A percentile compares a stretch with the other conserved stretches of the same genome.
Evolutionary conservation across 306 rosid species (phyloP).

Genomic region (Arachis stenosperma): DNA sequence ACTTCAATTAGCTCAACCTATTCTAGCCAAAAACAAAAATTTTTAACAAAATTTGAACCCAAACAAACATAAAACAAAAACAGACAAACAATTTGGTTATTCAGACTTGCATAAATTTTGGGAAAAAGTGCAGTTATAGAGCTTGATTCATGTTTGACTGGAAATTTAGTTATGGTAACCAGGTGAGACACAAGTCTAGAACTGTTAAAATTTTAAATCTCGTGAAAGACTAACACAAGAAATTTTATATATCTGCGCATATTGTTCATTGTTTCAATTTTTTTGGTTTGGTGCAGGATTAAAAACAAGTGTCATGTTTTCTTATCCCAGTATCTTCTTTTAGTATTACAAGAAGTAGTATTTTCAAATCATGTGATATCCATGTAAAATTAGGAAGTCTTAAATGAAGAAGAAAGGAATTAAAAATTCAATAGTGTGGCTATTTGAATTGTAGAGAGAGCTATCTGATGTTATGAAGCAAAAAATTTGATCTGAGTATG

Average conservation of each 20-base stretch:
- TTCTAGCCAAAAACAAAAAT: neutral
- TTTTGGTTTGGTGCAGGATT: constrained; percentile 81
- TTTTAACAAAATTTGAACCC: neutral
- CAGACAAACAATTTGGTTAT: neutral
- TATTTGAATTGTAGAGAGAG: constrained; percentile 92
- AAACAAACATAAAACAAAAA: neutral
- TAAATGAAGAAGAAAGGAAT: constrained; percentile 73
- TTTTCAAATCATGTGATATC: constrained; percentile 71
- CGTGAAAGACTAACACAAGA: constrained; percentile 19
- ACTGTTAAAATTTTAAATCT: constrained; percentile 3
- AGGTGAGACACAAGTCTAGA: neutral
- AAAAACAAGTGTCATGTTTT: constrained; percentile 70
- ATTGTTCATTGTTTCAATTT: constrained; percentile 61
- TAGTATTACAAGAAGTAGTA: constrained; percentile 76
- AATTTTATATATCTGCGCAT: constrained; percentile 28
- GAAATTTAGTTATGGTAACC: neutral
- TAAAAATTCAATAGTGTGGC: constrained; percentile 82
- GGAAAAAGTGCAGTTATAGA: neutral
- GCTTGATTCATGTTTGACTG: neutral
- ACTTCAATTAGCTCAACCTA: neutral
- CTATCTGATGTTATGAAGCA: constrained; percentile 77
- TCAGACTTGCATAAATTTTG: neutral
- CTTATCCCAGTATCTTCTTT: constrained; percentile 59
- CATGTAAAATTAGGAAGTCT: constrained; percentile 64
- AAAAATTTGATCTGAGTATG: constrained; percentile 85